Conservation (phyloP, 441 rosid species). For the Biscutella auriculata region DNA sequence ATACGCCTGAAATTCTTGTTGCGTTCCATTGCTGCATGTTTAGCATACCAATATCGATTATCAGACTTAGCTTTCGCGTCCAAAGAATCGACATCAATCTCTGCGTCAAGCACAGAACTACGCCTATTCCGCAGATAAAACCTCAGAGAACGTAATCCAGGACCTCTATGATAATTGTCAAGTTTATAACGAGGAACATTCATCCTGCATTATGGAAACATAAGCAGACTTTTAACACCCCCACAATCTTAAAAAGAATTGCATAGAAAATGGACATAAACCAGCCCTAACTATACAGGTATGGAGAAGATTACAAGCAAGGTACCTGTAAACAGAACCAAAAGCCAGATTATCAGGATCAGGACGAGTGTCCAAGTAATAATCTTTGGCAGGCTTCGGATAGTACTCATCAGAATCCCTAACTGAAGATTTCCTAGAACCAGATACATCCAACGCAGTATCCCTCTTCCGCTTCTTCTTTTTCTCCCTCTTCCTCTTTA, state of each 20-base stretch:
- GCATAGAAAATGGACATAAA: background rate
- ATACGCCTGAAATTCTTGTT: constrained; percentile 51
- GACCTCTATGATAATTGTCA: constrained; percentile 27
- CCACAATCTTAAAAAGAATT: background rate
- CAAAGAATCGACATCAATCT: constrained; percentile 56
- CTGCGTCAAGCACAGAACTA: constrained; percentile 37
- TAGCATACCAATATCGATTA: constrained; percentile 82
- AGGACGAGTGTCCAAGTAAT: constrained; percentile 75
- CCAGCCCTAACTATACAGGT: background rate
- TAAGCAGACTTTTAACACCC: background rate
- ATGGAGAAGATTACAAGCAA: background rate
- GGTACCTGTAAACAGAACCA: constrained; percentile 72
- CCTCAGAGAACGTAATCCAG: constrained; percentile 23
- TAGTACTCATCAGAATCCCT: constrained; percentile 37
- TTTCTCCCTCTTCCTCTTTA: constrained; percentile 27
- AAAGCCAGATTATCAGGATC: constrained; percentile 78
- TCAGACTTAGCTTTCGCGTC: constrained; percentile 51
- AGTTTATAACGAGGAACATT: constrained; percentile 67
- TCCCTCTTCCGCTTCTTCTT: constrained; percentile 27
- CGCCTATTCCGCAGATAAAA: constrained; percentile 25
- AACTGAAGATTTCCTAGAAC: constrained; percentile 37
- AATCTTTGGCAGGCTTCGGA: constrained; percentile 48
- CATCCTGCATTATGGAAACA: constrained; percentile 48
- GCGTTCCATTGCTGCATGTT: constrained; percentile 57
- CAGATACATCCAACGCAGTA: constrained; percentile 18